Evolutionary conservation across 2,329 filamentous ascomycete species (phyloP).

Genomic region (Paecilomyces fulvus): DNA sequence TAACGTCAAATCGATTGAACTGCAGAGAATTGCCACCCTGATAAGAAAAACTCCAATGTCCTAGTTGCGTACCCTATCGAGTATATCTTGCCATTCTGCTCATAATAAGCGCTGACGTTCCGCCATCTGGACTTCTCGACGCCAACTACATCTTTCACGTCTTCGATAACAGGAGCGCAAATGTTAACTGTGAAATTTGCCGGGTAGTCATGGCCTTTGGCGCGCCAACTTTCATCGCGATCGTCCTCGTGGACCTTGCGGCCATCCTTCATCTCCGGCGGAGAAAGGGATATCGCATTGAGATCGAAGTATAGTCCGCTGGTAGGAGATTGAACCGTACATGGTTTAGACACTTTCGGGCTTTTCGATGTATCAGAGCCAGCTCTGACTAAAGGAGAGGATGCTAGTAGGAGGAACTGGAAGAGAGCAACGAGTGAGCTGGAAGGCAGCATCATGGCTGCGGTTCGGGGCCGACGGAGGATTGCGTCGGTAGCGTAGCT

Average conservation of each 20-base stretch:
- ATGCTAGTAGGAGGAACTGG: constrained; percentile 23
- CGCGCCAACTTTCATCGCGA: constrained; percentile 40
- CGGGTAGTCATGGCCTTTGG: constrained; percentile 41
- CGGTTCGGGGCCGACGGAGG: neutral
- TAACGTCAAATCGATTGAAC: neutral
- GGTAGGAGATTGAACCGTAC: constrained; percentile 54
- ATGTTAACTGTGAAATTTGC: constrained; percentile 45
- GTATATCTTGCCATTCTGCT: constrained; percentile 34
- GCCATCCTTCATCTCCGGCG: constrained; percentile 35
- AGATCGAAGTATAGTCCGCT: constrained; percentile 57
- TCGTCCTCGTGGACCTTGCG: constrained; percentile 30
- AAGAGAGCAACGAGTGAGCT: constrained; percentile 20
- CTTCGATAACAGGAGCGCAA: constrained; percentile 42
- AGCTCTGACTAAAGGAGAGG: constrained; percentile 20
- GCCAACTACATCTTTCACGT: constrained; percentile 38
- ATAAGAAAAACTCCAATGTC: neutral
- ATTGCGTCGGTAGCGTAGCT: constrained; percentile 39
- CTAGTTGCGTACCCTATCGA: constrained; percentile 35
- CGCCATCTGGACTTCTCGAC: constrained; percentile 31
- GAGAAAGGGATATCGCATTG: constrained; percentile 46
- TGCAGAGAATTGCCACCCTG: constrained; percentile 1
- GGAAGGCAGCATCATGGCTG: constrained; percentile 28
- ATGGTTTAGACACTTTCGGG: constrained; percentile 43
- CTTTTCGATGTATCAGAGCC: constrained; percentile 33
- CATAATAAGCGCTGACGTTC: constrained; percentile 44